Evolutionary conservation across 495 filamentous ascomycete genomes (phyloP), one percentile per base, ranked within the genome.

Genomic region (Tuber calosporum): DNA sequence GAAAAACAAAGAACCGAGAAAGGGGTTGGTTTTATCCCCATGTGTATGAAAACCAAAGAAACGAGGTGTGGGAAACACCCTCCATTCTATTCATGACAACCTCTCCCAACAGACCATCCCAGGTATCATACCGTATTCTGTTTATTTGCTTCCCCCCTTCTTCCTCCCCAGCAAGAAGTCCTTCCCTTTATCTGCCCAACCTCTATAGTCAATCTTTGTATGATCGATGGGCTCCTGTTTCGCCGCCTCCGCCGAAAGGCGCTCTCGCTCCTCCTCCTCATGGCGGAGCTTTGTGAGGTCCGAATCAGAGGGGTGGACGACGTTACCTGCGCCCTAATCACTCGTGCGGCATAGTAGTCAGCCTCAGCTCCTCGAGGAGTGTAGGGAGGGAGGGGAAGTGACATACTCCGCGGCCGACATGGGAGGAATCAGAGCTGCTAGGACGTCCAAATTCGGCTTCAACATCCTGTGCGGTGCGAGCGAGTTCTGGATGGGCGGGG

Each of bases 391-490:
- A 80, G 26, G 80, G 82, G 66, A 80, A 82, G 68, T 66, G 71
- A 53, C 78, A 45, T 79, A 79, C 78, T n/a, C 84, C 84, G 36
- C 85, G 81, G 13, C 85, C 85, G 67, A 77, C 82, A 69, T 85
- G 84, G 69, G 80, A 82, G 4, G 70, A 75, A 9, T 82, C 81
- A 13, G n/a, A 68, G 43, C 73, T 82, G 79, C 48, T 81, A 74
- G 68, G 85, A 75, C 83, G 86, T 84, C 88, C 85, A 39, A 85
- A 83, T 22, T 86, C 84, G 15, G 84, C 82, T 69, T 87, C 88
- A 72, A 97, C 92, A 81, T 97, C 94, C 82, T 97, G 94, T 43
- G 88, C 89, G 67, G 87, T 85, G 70, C 94, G 88, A 58, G 94
- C 92, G 76, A 92, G 83, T 77, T 89, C 87, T 7, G 87, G 87